Evolutionary conservation across 177 flowering plant genomes (phyloP).

Genomic region (Vitis hybrid): DNA sequence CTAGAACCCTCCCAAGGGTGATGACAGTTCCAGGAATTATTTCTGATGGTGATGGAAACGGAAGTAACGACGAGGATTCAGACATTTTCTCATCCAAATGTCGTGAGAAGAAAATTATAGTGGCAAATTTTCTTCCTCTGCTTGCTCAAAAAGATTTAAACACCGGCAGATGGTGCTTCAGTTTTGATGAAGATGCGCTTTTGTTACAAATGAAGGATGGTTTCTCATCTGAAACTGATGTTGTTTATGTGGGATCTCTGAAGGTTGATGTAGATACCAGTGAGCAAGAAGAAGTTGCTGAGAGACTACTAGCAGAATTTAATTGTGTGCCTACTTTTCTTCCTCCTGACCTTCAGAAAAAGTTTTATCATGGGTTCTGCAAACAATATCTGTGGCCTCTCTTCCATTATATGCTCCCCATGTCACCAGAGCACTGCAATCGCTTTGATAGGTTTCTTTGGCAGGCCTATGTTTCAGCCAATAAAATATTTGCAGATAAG

Average conservation of each 20-base stretch:
- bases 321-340: conserved; percentile 54
- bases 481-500: conserved; percentile 48
- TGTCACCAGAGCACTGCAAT: conserved; percentile 29
- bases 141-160: conserved; percentile 25
- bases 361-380: conserved; percentile 46
- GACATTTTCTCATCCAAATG: conserved; percentile 15
- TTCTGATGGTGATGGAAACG: conserved; percentile 25
- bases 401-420: conserved; percentile 50
- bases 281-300: conserved; percentile 52
- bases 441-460: conserved; percentile 40
- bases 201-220: conserved; percentile 40
- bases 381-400: conserved; percentile 55
- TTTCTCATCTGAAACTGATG: conserved; percentile 33
- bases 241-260: conserved; percentile 47
- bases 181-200: conserved; percentile 40
- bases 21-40: conserved; percentile 42
- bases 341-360: conserved; percentile 33
- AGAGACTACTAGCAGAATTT: conserved; percentile 39
- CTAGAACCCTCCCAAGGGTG: conserved; percentile 35
- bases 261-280: conserved; percentile 37
- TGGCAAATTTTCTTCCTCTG: conserved; percentile 43
- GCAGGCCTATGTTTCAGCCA: conserved; percentile 54
- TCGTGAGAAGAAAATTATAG: conserved; percentile 32
- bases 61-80: conserved; percentile 19
- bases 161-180: conserved; percentile 37